Percentiles rank a stretch among this genome's conserved stretches.
Conservation (phyloP, 768 basidiomycete genomes). For the Boletales sp. region DNA sequence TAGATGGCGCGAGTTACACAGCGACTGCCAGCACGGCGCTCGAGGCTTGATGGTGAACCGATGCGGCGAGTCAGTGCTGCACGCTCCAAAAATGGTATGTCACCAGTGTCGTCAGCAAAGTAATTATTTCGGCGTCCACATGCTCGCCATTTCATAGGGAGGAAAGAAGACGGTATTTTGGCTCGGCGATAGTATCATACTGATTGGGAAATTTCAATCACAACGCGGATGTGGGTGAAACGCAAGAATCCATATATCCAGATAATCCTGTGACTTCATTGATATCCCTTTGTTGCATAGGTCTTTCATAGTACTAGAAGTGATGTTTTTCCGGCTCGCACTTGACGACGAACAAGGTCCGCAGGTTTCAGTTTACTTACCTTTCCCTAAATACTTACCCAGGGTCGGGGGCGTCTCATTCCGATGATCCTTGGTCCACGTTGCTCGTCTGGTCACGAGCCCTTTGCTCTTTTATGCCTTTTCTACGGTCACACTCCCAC, state of each 20-base stretch:
- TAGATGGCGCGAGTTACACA: not conserved
- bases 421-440: not conserved
- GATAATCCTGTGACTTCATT: too few relatives aligned
- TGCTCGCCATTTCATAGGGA: not conserved
- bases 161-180: too few relatives aligned
- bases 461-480: not conserved
- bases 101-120: not conserved
- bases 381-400: not conserved
- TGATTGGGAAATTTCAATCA: too few relatives aligned
- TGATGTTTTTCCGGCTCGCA: not conserved
- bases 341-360: not conserved
- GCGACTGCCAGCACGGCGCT: not conserved
- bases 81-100: constrained; percentile 1
- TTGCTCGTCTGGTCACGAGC: not conserved
- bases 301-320: too few relatives aligned
- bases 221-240: too few relatives aligned
- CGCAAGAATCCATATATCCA: too few relatives aligned
- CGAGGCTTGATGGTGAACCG: too few relatives aligned
- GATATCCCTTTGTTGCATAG: too few relatives aligned
- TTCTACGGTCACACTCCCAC: not conserved
- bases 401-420: not conserved
- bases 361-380: not conserved
- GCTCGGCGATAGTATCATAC: too few relatives aligned
- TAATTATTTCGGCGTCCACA: not conserved
- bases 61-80: too few relatives aligned